Conservation (phyloP, 2,329 filamentous ascomycete genomes). For the Scedosporium aurantiacum region DNA sequence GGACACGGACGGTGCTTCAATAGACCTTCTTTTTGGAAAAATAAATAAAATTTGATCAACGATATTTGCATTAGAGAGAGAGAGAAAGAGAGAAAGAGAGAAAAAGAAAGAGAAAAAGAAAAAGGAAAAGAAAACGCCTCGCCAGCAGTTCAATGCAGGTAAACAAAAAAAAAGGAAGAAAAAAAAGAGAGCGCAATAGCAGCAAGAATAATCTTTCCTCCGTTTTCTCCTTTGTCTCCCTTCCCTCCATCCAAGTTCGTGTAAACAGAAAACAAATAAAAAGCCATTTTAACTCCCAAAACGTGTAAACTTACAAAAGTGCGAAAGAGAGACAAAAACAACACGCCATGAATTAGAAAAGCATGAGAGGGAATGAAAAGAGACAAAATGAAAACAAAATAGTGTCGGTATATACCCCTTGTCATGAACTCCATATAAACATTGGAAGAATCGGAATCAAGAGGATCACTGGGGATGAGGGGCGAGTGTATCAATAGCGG, state of each 20-base stretch:
- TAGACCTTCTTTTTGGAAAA: too few relatives aligned
- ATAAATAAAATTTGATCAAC: background rate
- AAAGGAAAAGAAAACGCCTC: constrained; percentile 5
- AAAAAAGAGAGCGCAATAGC: background rate
- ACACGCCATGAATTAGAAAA: background rate
- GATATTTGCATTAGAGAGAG: background rate
- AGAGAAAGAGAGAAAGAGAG: constrained; percentile 3
- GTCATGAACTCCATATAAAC: too few relatives aligned
- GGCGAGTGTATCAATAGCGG: too few relatives aligned
- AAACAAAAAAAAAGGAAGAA: background rate
- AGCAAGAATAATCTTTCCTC: background rate
- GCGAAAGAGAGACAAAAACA: constrained; percentile 1
- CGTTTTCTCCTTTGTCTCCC: background rate
- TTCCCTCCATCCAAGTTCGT: constrained; percentile 1
- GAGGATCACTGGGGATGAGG: too few relatives aligned
- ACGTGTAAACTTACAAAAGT: constrained; percentile 7
- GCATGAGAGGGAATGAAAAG: background rate
- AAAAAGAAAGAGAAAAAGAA: constrained; percentile 9
- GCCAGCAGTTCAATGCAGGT: background rate
- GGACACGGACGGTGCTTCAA: too few relatives aligned
- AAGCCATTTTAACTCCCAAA: background rate
- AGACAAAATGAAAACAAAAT: constrained; percentile 3
- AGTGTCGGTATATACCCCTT: background rate
- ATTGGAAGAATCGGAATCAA: too few relatives aligned
- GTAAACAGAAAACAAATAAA: constrained; percentile 4